phyloP scores from a whole-genome alignment of 306 rosid species.

The Cicer arietinum region DNA sequence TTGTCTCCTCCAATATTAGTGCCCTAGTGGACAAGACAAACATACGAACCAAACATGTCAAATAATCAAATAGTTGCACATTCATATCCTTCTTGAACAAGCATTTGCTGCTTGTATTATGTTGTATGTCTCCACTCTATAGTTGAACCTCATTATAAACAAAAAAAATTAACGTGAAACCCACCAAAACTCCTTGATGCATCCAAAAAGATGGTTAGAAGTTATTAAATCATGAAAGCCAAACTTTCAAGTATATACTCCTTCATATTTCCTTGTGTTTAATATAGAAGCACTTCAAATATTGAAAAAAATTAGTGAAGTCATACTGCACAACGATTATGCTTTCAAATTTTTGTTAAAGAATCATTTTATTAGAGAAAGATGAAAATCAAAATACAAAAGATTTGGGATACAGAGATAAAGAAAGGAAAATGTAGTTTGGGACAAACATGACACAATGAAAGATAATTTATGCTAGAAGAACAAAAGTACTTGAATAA shows the following conservation, averaged over 20 bases:
- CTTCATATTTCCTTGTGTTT: conserved; percentile 5
- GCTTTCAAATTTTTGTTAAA: conserved; percentile 2
- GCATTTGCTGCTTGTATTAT: not conserved
- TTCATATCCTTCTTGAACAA: not conserved
- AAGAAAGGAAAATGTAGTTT: conserved; percentile 8
- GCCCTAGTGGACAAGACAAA: no score
- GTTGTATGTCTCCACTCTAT: no score
- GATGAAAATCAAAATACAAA: not conserved
- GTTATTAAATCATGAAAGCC: conserved; percentile 6
- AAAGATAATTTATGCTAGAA: conserved; percentile 23
- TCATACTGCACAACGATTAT: not conserved
- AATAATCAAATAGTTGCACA: no score
- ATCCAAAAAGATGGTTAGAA: conserved; percentile 1
- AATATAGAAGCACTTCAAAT: not conserved
- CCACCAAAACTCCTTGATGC: not conserved
- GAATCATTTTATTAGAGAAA: conserved; percentile 4
- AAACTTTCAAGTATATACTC: not conserved
- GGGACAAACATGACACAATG: conserved; percentile 23
- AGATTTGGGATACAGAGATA: not conserved
- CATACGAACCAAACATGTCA: no score
- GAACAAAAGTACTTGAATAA: conserved; percentile 17
- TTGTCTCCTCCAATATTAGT: no score
- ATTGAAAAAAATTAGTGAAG: not conserved
- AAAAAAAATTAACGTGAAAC: not conserved
- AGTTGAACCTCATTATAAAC: no score